A percentile compares a stretch with the other conserved stretches of the same genome.
phyloP scores from a whole-genome alignment of 2,329 filamentous ascomycete species.

The Talaromyces sp. region DNA sequence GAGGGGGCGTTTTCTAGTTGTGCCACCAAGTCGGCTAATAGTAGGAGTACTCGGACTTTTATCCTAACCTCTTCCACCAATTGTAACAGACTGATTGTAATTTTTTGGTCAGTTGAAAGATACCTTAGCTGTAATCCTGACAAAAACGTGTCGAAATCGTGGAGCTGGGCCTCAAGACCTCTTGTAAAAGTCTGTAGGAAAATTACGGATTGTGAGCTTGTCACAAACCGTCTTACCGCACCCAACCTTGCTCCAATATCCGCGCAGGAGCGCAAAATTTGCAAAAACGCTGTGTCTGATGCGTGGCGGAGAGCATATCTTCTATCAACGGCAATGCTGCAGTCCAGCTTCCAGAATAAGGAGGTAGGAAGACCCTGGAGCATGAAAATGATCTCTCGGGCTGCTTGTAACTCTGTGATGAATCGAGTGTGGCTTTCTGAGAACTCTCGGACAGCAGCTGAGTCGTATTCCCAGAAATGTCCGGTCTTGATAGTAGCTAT shows the following conservation, averaged over 20 bases:
- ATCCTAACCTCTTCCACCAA: slow-evolving; percentile 54
- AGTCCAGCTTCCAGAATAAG: slow-evolving; percentile 52
- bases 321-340: slow-evolving; percentile 31
- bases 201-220: slow-evolving; percentile 44
- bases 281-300: slow-evolving; percentile 24
- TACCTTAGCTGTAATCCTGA: slow-evolving; percentile 57
- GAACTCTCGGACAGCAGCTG: slow-evolving; percentile 8
- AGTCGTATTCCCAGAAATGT: slow-evolving; percentile 45
- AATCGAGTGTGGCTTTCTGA: slow-evolving; percentile 18
- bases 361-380: slow-evolving; percentile 71
- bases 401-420: slow-evolving; percentile 65
- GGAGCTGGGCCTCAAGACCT: slow-evolving; percentile 54
- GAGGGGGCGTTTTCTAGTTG: slow-evolving; percentile 43
- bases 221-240: slow-evolving; percentile 45
- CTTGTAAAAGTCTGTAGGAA: slow-evolving; percentile 68
- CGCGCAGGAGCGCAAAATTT: slow-evolving; percentile 40
- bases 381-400: slow-evolving; percentile 81
- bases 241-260: slow-evolving; percentile 45
- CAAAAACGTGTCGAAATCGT: slow-evolving; percentile 54
- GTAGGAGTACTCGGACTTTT: slow-evolving; percentile 51
- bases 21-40: slow-evolving; percentile 59
- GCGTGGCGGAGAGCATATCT: slow-evolving; percentile 31
- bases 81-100: slow-evolving; percentile 61
- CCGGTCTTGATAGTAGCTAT: slow-evolving; percentile 34
- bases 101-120: slow-evolving; percentile 48